Conservation (phyloP, 202 grass and related monocot genomes). For the Brachypodium distachyon region DNA sequence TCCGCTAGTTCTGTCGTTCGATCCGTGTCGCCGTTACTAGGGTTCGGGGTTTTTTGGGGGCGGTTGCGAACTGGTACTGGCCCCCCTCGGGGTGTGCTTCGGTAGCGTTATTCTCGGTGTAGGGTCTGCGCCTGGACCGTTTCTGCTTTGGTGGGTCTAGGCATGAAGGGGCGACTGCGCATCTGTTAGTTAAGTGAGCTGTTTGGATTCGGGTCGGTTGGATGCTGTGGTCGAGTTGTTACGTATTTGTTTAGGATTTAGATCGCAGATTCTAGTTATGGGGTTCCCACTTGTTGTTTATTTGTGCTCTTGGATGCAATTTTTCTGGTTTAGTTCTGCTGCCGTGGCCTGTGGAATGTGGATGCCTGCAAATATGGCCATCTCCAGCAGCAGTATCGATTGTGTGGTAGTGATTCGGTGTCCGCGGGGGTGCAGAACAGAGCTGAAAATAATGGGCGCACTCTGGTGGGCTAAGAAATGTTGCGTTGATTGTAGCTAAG, state of each 20-base stretch:
- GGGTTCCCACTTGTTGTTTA: neutral
- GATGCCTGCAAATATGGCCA: neutral
- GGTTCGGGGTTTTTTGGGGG: neutral
- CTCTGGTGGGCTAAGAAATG: neutral
- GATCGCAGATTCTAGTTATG: neutral
- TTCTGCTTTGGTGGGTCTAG: neutral
- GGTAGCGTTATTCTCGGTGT: neutral
- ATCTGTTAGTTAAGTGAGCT: neutral
- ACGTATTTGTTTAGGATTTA: neutral
- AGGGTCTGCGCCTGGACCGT: neutral
- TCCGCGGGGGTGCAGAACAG: neutral
- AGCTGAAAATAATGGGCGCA: neutral
- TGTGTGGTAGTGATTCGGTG: neutral
- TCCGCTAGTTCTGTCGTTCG: neutral
- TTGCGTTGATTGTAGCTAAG: neutral
- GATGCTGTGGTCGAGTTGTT: constrained; percentile 1
- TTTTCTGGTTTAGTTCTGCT: constrained; percentile 1
- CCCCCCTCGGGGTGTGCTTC: neutral
- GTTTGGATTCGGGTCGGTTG: neutral
- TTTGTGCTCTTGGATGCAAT: neutral
- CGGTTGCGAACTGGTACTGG: neutral
- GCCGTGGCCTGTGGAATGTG: neutral
- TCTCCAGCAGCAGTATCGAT: neutral
- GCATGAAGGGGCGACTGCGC: neutral
- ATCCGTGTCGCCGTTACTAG: constrained; percentile 9